Evolutionary conservation across 108 stramenopile genomes (phyloP).

Genomic region (Stephanodiscus triporus): DNA sequence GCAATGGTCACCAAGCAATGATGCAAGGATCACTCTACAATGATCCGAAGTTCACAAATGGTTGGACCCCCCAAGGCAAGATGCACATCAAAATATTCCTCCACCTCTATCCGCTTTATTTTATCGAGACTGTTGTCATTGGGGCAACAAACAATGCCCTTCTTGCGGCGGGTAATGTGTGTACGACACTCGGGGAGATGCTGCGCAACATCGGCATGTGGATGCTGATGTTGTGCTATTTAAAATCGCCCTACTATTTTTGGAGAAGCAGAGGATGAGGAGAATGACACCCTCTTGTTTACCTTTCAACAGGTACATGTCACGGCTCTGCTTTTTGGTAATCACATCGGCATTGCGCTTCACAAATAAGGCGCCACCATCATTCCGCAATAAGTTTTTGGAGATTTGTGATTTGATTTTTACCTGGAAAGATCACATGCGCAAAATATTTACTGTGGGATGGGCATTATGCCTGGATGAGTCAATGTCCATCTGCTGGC

Average conservation of each 20-base stretch:
- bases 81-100: neutral
- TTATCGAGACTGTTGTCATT: neutral
- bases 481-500: conserved; percentile 43
- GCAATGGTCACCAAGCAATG: neutral
- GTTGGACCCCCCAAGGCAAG: neutral
- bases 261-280: conserved; percentile 2
- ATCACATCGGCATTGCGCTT: conserved; percentile 21
- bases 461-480: conserved; percentile 40
- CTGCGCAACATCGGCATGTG: conserved; percentile 29
- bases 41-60: neutral
- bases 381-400: conserved; percentile 32
- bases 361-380: conserved; percentile 10
- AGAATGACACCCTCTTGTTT: conserved; percentile 2
- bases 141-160: neutral
- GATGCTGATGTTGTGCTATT: conserved; percentile 21
- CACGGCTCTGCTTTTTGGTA: conserved; percentile 8
- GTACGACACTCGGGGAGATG: conserved; percentile 10
- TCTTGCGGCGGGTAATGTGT: neutral
- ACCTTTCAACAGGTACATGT: conserved; percentile 29
- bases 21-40: too few relatives aligned
- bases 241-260: conserved; percentile 15
- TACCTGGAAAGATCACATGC: conserved; percentile 41
- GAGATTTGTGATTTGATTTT: conserved; percentile 24
- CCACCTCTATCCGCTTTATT: neutral
- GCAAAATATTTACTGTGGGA: conserved; percentile 6